These are phyloP conservation scores for Parafenestella ontariensis DNA, from an alignment of 2,329 filamentous ascomycete genomes.

Conservation along the genomic window DNA sequence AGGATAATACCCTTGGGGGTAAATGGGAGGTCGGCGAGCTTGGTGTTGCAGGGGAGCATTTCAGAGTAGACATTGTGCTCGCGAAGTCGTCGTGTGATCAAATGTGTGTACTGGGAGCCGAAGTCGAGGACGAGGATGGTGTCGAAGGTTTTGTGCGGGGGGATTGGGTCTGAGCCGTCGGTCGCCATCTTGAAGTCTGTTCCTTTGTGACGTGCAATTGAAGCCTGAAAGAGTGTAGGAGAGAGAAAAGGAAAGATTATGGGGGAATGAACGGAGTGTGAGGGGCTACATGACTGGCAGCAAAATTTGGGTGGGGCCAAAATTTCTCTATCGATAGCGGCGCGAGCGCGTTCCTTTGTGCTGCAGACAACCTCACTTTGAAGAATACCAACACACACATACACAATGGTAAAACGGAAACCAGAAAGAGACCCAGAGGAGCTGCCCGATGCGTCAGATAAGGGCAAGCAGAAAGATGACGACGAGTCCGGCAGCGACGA, in stretches of 20 bases:
- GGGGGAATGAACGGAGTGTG: slow-evolving; percentile 10
- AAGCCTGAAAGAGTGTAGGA: slow-evolving; percentile 13
- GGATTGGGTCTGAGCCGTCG: slow-evolving; percentile 52
- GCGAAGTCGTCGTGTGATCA: slow-evolving; percentile 77
- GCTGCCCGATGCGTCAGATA: slow-evolving; percentile 44
- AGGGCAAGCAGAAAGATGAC: slow-evolving; percentile 37
- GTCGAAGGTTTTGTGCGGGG: slow-evolving; percentile 62
- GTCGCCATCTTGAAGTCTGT: slow-evolving; percentile 43
- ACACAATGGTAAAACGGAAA: slow-evolving; percentile 48
- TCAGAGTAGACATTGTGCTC: slow-evolving; percentile 84
- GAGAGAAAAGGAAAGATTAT: slow-evolving; percentile 9
- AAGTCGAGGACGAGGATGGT: slow-evolving; percentile 78
- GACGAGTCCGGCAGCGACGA: slow-evolving; percentile 50
- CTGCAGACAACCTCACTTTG: slow-evolving; percentile 3
- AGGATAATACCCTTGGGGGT: slow-evolving; percentile 86
- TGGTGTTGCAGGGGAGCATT: slow-evolving; percentile 86
- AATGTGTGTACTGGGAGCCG: slow-evolving; percentile 74
- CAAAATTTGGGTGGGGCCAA: slow-evolving; percentile 32
- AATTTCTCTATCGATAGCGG: slow-evolving; percentile 18
- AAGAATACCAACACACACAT: slow-evolving; percentile 8
- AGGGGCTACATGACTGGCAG: slow-evolving; percentile 23
- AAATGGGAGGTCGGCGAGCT: slow-evolving; percentile 76
- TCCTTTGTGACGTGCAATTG: slow-evolving; percentile 13
- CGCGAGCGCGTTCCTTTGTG: slow-evolving; percentile 1
- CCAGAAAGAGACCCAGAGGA: slow-evolving; percentile 42